phyloP scores from a whole-genome alignment of 192 early-diverging fungal genomes.

The Chytriomyces confervae region DNA sequence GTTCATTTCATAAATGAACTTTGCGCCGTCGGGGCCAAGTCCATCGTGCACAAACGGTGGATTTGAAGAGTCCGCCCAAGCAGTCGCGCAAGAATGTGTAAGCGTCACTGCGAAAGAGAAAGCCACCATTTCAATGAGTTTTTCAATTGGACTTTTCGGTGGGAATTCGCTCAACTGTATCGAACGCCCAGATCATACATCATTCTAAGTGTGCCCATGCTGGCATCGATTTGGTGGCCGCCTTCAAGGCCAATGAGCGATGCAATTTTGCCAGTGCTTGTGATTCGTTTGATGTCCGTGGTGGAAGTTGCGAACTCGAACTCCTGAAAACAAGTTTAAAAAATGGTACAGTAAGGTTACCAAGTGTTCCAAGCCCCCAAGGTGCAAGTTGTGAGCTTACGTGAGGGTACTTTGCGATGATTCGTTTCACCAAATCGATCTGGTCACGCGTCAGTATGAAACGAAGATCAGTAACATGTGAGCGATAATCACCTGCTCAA shows the following conservation, averaged over 20 bases:
- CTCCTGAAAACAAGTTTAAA: slow-evolving; percentile 13
- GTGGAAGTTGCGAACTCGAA: slow-evolving; percentile 50
- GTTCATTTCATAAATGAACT: slow-evolving; percentile 68
- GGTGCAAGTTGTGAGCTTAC: neutral
- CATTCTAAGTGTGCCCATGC: slow-evolving; percentile 54
- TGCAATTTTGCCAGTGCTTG: slow-evolving; percentile 52
- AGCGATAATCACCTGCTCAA: neutral
- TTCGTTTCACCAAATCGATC: slow-evolving; percentile 66
- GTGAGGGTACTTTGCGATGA: slow-evolving; percentile 53
- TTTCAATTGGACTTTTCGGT: neutral
- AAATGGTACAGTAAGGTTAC: neutral
- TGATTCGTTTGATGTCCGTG: slow-evolving; percentile 52
- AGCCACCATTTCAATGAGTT: neutral
- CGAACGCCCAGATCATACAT: slow-evolving; percentile 63
- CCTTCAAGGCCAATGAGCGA: slow-evolving; percentile 69
- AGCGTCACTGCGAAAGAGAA: slow-evolving; percentile 48
- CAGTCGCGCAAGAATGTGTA: slow-evolving; percentile 67
- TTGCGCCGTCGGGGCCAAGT: slow-evolving; percentile 56
- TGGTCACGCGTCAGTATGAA: slow-evolving; percentile 12
- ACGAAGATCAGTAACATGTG: too few species aligned
- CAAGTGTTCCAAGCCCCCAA: neutral
- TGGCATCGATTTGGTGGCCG: slow-evolving; percentile 66
- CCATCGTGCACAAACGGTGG: slow-evolving; percentile 50
- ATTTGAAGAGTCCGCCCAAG: slow-evolving; percentile 55
- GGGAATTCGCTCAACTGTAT: slow-evolving; percentile 39